phyloP scores from a whole-genome alignment of 2,329 filamentous ascomycete genomes.

The Exophiala alcalophila region DNA sequence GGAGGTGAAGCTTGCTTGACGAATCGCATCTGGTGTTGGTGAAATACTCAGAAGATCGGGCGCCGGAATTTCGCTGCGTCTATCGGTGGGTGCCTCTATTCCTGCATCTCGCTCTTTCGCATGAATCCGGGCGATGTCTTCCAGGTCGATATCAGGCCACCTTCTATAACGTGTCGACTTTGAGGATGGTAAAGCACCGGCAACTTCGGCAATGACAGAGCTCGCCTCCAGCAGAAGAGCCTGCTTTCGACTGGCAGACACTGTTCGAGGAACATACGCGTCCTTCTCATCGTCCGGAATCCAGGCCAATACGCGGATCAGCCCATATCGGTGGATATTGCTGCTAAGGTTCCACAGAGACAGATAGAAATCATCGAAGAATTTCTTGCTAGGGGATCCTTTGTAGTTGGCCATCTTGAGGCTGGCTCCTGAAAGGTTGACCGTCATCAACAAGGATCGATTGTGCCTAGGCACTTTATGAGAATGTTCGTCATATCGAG shows the following conservation, averaged over 20 bases:
- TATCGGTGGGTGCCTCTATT: not conserved
- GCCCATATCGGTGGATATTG: constrained; percentile 71
- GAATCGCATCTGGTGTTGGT: constrained; percentile 11
- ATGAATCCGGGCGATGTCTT: constrained; percentile 14
- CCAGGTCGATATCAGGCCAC: constrained; percentile 17
- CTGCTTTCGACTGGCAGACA: constrained; percentile 48
- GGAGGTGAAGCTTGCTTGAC: constrained; percentile 8
- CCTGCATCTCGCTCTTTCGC: constrained; percentile 7
- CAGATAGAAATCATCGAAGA: constrained; percentile 61
- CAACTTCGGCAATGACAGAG: constrained; percentile 22
- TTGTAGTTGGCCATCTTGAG: constrained; percentile 54
- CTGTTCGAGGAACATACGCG: constrained; percentile 58
- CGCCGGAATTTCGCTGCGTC: constrained; percentile 8
- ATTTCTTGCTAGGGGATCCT: constrained; percentile 45
- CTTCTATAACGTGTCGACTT: constrained; percentile 10
- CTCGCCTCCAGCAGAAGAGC: constrained; percentile 24
- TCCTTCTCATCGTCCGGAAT: constrained; percentile 59
- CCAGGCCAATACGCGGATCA: constrained; percentile 77
- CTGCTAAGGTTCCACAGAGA: constrained; percentile 54
- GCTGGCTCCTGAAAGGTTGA: constrained; percentile 54
- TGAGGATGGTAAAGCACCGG: constrained; percentile 8
- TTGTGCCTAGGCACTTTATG: constrained; percentile 54
- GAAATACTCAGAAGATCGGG: constrained; percentile 15
- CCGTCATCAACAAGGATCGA: constrained; percentile 69
- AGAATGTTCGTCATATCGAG: constrained; percentile 34